phyloP scores from a whole-genome alignment of 2,329 filamentous ascomycete genomes.

The Pseudogymnoascus sp. region DNA sequence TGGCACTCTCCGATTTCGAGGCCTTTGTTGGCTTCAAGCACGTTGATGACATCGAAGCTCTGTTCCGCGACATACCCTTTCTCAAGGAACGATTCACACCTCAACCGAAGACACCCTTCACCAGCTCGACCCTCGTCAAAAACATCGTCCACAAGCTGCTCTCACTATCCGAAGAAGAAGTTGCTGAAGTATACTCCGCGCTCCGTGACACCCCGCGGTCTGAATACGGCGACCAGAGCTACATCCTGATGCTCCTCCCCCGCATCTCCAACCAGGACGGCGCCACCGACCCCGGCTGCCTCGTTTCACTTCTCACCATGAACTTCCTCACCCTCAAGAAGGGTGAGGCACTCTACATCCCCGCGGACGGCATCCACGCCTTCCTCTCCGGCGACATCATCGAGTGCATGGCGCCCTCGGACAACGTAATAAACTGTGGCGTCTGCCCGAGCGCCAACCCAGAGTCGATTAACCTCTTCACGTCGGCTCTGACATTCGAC shows the following conservation, averaged over 20 bases:
- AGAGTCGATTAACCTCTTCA: conserved; percentile 57
- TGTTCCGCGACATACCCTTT: conserved; percentile 37
- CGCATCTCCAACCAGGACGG: conserved; percentile 58
- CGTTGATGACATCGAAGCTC: conserved; percentile 46
- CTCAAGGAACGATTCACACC: conserved; percentile 19
- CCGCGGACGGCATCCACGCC: conserved; percentile 92
- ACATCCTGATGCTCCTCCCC: conserved; percentile 57
- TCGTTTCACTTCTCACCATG: conserved; percentile 66
- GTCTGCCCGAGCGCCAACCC: conserved; percentile 62
- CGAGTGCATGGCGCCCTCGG: conserved; percentile 96
- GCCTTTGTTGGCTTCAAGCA: conserved; percentile 71
- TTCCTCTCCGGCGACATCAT: conserved; percentile 90
- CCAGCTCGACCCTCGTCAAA: conserved; percentile 48
- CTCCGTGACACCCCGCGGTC: conserved; percentile 41
- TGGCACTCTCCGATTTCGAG: conserved; percentile 64
- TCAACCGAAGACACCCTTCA: conserved; percentile 36
- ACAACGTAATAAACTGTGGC: conserved; percentile 74
- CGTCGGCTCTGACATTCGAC: conserved; percentile 53
- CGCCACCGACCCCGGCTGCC: conserved; percentile 53
- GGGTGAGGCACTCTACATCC: conserved; percentile 85
- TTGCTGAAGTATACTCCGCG: conserved; percentile 44
- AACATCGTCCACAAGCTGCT: conserved; percentile 47
- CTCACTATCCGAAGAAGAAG: conserved; percentile 41
- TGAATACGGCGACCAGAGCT: conserved; percentile 41
- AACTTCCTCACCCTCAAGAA: conserved; percentile 61